Conservation (phyloP, 768 basidiomycete species). For the Agaricus subrufescens region DNA sequence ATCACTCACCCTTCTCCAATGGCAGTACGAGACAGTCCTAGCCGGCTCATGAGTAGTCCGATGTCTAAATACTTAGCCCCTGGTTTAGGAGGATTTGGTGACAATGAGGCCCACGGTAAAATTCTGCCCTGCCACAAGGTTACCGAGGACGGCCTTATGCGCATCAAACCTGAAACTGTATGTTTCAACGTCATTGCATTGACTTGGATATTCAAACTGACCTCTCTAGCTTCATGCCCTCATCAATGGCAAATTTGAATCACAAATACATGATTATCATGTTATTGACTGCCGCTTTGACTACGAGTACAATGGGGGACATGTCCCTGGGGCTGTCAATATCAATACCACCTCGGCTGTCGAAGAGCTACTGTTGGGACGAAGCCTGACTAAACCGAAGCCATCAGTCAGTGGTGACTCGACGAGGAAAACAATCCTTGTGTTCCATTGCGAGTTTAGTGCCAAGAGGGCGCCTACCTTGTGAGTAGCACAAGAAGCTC, state of each 20-base stretch:
- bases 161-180: conserved; percentile 79
- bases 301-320: conserved; percentile 93
- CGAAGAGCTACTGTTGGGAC: conserved; percentile 75
- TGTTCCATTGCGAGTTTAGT: conserved; percentile 99
- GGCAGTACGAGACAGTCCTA: conserved; percentile 42
- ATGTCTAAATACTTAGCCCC: conserved; percentile 50
- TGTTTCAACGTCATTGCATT: conserved; percentile 21
- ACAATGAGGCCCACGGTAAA: conserved; percentile 91
- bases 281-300: conserved; percentile 97
- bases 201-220: conserved; percentile 12
- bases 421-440: conserved; percentile 73
- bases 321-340: conserved; percentile 89
- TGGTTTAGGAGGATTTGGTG: conserved; percentile 83
- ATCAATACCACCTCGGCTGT: conserved; percentile 77
- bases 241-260: conserved; percentile 67
- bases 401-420: conserved; percentile 73
- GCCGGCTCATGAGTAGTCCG: conserved; percentile 23
- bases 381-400: conserved; percentile 47
- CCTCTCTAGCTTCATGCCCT: conserved; percentile 65
- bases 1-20: conserved; percentile 62
- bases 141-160: conserved; percentile 92
- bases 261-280: conserved; percentile 62
- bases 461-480: conserved; percentile 94
- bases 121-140: conserved; percentile 91
- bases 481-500: conserved; percentile 43